A percentile compares a stretch with the other conserved stretches of the same genome.
Conservation (phyloP, 208 protist genomes). For the Hexamita inflata region DNA sequence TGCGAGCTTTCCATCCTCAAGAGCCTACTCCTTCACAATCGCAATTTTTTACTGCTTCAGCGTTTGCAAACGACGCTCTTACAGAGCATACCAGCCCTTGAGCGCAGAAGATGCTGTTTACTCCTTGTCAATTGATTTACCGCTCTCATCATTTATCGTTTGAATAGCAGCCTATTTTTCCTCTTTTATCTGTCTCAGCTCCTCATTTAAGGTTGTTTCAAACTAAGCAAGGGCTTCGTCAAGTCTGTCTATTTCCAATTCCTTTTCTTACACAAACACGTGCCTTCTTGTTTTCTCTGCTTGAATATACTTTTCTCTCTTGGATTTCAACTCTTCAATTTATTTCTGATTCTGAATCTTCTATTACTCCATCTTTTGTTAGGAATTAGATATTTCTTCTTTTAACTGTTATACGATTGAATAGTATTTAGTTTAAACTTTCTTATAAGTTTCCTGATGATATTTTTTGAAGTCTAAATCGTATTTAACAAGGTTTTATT, state of each 20-base stretch:
- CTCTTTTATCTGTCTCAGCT: slow-evolving; percentile 4
- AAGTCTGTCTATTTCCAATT: neutral
- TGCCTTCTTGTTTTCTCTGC: neutral
- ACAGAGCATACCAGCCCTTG: neutral
- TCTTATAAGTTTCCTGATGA: neutral
- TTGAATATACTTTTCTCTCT: neutral
- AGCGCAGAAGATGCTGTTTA: neutral
- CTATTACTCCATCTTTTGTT: neutral
- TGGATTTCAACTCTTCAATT: neutral
- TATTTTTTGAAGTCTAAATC: neutral
- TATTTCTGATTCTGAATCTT: neutral
- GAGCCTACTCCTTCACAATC: neutral
- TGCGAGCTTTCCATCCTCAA: neutral
- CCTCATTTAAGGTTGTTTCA: slow-evolving; percentile 1
- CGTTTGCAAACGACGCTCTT: neutral
- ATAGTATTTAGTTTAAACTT: neutral
- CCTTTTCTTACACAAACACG: neutral
- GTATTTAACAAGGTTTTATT: too few relatives aligned
- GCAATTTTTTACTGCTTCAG: neutral
- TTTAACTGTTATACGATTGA: neutral
- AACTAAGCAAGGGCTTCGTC: neutral
- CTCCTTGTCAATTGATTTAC: neutral
- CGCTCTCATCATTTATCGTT: neutral
- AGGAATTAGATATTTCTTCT: neutral
- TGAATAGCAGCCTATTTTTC: neutral